These are phyloP conservation scores for Serpula lacrymans DNA, from an alignment of 768 basidiomycete genomes.

Conservation along the genomic window DNA sequence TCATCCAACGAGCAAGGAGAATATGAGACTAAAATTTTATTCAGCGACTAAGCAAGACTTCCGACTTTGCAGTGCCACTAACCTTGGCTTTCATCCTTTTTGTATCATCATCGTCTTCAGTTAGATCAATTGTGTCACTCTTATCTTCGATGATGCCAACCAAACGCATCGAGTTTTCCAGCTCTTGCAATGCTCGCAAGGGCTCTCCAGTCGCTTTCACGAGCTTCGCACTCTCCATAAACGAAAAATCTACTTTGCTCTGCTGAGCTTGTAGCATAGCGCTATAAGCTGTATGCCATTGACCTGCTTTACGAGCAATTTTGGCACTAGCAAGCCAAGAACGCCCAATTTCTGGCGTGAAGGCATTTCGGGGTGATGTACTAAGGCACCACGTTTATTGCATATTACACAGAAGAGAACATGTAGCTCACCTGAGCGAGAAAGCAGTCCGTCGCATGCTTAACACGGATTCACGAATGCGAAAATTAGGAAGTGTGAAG, in stretches of 20 bases:
- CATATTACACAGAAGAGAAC: neutral
- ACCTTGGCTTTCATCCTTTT: constrained; percentile 73
- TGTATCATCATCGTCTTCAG: constrained; percentile 44
- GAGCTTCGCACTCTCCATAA: constrained; percentile 89
- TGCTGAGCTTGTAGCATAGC: constrained; percentile 89
- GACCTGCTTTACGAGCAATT: constrained; percentile 92
- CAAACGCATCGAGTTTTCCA: constrained; percentile 69
- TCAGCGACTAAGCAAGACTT: neutral
- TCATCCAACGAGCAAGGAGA: constrained; percentile 89
- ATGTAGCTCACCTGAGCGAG: constrained; percentile 52
- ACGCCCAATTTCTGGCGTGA: constrained; percentile 65
- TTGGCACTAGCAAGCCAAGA: constrained; percentile 95
- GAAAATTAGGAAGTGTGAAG: constrained; percentile 82
- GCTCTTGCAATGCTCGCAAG: constrained; percentile 80
- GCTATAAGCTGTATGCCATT: constrained; percentile 96
- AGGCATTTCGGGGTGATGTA: constrained; percentile 28
- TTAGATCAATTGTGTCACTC: constrained; percentile 52
- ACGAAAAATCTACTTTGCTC: constrained; percentile 65
- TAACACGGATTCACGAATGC: constrained; percentile 81
- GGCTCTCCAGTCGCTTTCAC: constrained; percentile 76
- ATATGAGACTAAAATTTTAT: constrained; percentile 56
- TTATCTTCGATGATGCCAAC: constrained; percentile 44
- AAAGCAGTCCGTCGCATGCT: constrained; percentile 89
- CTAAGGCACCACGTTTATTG: constrained; percentile 10
- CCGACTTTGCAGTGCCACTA: too few species aligned